Evolutionary conservation across 228 moss, liverwort and hornwort genomes (phyloP), one percentile per base, ranked within the genome.

Genomic region (Sphagnum magellanicum): DNA sequence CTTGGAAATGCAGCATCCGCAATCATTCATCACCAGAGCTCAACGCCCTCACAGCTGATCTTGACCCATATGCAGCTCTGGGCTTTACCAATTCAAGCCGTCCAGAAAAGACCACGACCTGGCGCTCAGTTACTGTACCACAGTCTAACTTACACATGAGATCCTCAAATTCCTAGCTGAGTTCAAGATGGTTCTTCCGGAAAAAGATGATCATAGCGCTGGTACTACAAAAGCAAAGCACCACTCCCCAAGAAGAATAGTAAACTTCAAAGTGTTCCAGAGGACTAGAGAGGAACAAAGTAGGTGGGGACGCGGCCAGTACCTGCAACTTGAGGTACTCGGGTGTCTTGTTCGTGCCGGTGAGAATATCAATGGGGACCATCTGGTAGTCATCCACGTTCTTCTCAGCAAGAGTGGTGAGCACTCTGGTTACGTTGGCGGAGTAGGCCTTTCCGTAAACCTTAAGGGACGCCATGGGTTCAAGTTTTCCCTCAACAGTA

Each of bases 351-450:
- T 50, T 50, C 9, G 53, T 68, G 50, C 67, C 68, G 48, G 53
- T 55, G 46, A 48, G 65, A 6, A 71, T 48, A 61, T 72, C 65
- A 17, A 73, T 63, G 4, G 61, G 5, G 4, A 73, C 50, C 49
- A 77, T 16, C 49, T 63, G 60, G 53, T 66, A 73, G 17, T 68
- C 63, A 49, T 64, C 65, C 52, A 72, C 32, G 60, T 68, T 63
- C 68, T 67, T 63, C 73, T 77, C 77, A 67, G 52, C 67, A 53
- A 77, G 67, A 52, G 67, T 72, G 17, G 59, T 67, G 66, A 68
- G 60, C 67, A 73, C 76, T 49, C 67, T 63, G 61, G 4, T 71
- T 5, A 68, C 63, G 64, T 61, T 59, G 14, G 50, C 59, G 16
- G 77, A 73, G 47, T 72, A 53, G 61, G 67, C 67, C 50, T 53